Evolutionary conservation across 2,329 filamentous ascomycete genomes (phyloP), one percentile per base, ranked within the genome.

Genomic region (Westerdykella sp.): DNA sequence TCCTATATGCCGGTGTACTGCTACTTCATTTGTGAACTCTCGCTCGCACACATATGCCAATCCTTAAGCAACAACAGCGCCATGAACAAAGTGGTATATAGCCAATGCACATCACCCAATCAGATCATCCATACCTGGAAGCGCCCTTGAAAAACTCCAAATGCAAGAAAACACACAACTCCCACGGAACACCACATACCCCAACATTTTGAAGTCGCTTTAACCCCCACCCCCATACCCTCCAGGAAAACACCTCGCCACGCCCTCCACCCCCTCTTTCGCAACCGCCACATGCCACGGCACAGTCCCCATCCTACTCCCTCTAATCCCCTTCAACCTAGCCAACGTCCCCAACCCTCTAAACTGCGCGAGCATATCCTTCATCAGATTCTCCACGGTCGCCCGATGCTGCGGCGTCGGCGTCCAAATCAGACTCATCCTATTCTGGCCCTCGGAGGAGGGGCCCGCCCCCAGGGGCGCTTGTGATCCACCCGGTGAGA

Each of bases 281-380:
- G 81, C 85, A 14, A 79, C 83, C 11, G 80, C 83, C 46, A 91
- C 71, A 71, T 91, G 87, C 84, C 86, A 87, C 14, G 87, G 87
- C 55, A 85, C 70, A n/a, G 81, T 74, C 13, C 69, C 69, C 57
- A 82, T 80, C 39, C 69, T 73, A 42, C 47, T 80, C 71, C 47
- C 73, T 66, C 55, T 80, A 75, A 57, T 81, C 70, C 56, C 84
- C 47, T 83, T 78, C 16, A 81, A 77, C 49, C 80, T 75, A 1
- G 84, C 85, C 53, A 93, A 60, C 14, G 85, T 79, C 0, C 81
- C 82, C 48, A 93, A 61, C 0, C 78, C 80, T 35, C 85, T 70
- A 58, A 84, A 91, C 62, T 83, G 79, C 23, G 71, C 75, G 44
- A 93, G 60, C 62, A 87, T 80, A 60, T 93, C 87, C 50, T 80